A percentile compares a stretch with the other conserved stretches of the same genome.
Conservation (phyloP, 2,329 filamentous ascomycete species). For the Hymenoscyphus linearis region DNA sequence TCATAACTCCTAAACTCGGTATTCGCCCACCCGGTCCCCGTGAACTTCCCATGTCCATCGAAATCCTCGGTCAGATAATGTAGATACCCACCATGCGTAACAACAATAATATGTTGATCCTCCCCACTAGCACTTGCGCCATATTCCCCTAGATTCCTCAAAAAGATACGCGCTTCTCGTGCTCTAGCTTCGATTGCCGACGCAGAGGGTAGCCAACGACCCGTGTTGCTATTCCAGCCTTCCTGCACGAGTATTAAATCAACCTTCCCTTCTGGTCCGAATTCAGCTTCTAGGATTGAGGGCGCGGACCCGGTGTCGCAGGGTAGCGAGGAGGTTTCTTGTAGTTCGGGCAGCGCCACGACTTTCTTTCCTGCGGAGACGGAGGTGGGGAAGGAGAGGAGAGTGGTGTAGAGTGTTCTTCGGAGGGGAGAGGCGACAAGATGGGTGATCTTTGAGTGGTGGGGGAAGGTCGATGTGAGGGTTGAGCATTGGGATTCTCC, state of each 20-base stretch:
- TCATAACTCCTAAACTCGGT: constrained; percentile 28
- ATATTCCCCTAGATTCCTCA: constrained; percentile 40
- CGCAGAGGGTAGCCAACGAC: constrained; percentile 15
- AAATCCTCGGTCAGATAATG: constrained; percentile 85
- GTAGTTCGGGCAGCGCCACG: constrained; percentile 66
- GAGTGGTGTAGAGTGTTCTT: constrained; percentile 73
- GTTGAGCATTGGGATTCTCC: constrained; percentile 68
- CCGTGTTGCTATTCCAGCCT: constrained; percentile 67
- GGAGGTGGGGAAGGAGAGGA: constrained; percentile 59
- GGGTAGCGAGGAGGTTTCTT: constrained; percentile 70
- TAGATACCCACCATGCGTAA: constrained; percentile 78
- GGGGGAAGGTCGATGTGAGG: constrained; percentile 58
- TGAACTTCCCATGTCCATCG: constrained; percentile 42
- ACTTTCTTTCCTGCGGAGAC: constrained; percentile 41
- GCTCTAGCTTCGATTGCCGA: constrained; percentile 36
- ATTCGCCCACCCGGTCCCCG: constrained; percentile 31
- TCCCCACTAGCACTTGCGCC: constrained; percentile 20
- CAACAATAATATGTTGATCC: constrained; percentile 65
- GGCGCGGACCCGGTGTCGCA: constrained; percentile 68
- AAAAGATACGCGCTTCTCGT: constrained; percentile 51
- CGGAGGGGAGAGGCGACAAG: constrained; percentile 75
- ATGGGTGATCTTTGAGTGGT: constrained; percentile 59
- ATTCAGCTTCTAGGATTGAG: constrained; percentile 52
- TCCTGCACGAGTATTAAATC: constrained; percentile 58
- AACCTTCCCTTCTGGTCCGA: constrained; percentile 47